These are phyloP conservation scores for Macrolepiota fuliginosa DNA, from an alignment of 768 basidiomycete genomes.

Conservation along the genomic window DNA sequence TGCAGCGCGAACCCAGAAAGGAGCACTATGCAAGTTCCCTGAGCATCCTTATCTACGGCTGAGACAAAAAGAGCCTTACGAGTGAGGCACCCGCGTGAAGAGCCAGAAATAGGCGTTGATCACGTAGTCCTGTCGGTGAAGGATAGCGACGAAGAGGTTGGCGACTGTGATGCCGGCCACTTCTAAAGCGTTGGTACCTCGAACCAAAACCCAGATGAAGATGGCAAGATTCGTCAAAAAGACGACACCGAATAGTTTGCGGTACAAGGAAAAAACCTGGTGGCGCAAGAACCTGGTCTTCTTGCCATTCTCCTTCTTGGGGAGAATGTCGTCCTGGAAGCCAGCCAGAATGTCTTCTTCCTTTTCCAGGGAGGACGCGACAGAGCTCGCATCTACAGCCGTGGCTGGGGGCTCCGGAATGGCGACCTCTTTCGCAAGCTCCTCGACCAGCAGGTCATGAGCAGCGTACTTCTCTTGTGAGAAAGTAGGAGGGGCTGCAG, in stretches of 20 bases:
- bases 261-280: constrained; percentile 39
- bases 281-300: constrained; percentile 8
- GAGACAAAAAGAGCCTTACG: constrained; percentile 6
- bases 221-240: constrained; percentile 49
- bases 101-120: constrained; percentile 51
- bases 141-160: constrained; percentile 42
- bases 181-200: constrained; percentile 32
- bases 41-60: background rate
- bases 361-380: constrained; percentile 1
- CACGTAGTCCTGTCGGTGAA: constrained; percentile 50
- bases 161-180: constrained; percentile 37
- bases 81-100: constrained; percentile 36
- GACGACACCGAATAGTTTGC: constrained; percentile 52
- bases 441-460: background rate
- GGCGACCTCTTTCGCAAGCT: constrained; percentile 2
- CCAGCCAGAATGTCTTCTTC: background rate
- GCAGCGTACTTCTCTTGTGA: background rate
- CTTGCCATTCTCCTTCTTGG: constrained; percentile 1
- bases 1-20: constrained; percentile 39
- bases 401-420: background rate
- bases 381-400: background rate
- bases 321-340: constrained; percentile 9
- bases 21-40: constrained; percentile 19
- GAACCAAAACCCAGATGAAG: constrained; percentile 38
- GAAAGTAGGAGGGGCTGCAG: background rate